Conservation (phyloP, 495 filamentous ascomycete genomes). For the Halenospora varia region DNA sequence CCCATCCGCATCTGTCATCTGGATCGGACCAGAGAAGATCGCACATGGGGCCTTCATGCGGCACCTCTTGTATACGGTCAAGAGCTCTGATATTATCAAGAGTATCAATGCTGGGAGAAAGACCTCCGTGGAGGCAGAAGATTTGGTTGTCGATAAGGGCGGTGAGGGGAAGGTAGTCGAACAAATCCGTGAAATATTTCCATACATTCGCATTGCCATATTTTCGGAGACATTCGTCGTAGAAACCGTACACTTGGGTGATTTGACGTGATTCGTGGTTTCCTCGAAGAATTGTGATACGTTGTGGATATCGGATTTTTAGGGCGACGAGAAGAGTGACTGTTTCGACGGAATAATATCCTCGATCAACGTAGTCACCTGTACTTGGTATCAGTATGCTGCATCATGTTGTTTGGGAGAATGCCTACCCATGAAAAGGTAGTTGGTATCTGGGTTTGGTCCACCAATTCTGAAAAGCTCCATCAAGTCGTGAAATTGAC, state of each 20-base stretch:
- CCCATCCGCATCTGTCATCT: constrained; percentile 98
- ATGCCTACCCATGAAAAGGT: constrained; percentile 80
- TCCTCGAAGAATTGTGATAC: constrained; percentile 93
- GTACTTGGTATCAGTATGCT: constrained; percentile 13
- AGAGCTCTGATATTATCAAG: constrained; percentile 96
- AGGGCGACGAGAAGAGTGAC: constrained; percentile 90
- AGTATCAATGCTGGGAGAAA: constrained; percentile 95
- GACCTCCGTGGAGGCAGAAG: constrained; percentile 96
- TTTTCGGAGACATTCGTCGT: constrained; percentile 95
- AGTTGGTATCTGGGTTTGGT: constrained; percentile 90
- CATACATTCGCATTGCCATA: constrained; percentile 99
- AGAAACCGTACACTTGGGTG: constrained; percentile 96
- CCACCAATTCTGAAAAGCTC: constrained; percentile 92
- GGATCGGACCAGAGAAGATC: constrained; percentile 97
- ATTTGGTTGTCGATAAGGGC: constrained; percentile 99
- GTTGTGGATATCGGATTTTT: constrained; percentile 93
- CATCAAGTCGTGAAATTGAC: constrained; percentile 93
- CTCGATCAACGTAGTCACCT: constrained; percentile 96
- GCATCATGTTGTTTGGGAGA: neutral
- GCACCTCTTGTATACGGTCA: constrained; percentile 96
- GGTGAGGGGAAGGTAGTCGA: constrained; percentile 97
- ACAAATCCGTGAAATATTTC: constrained; percentile 99
- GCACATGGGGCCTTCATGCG: constrained; percentile 98
- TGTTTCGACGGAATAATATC: constrained; percentile 96
- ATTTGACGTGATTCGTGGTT: constrained; percentile 98